Conservation (phyloP, 2,329 filamentous ascomycete species). For the Venturia effusa region DNA sequence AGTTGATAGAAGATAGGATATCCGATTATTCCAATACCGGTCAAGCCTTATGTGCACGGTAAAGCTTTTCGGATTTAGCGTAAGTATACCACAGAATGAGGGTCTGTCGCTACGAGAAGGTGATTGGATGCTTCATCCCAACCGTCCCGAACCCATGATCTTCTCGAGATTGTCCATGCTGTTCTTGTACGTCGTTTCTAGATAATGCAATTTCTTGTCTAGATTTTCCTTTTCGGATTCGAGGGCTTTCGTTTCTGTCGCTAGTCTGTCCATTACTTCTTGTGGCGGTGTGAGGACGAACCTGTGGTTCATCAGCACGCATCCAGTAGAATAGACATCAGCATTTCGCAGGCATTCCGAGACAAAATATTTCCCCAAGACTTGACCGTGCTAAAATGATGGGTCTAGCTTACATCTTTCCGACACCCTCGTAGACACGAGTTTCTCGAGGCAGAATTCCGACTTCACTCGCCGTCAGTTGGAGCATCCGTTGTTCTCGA, state of each 20-base stretch:
- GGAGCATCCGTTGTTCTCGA: conserved; percentile 77
- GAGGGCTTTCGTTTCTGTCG: conserved; percentile 61
- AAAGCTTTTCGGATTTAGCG: too few relatives aligned
- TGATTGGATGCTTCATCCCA: not conserved
- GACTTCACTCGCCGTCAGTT: conserved; percentile 77
- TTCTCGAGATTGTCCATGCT: conserved; percentile 84
- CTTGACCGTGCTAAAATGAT: not conserved
- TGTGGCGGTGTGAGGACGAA: conserved; percentile 71
- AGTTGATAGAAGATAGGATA: too few relatives aligned
- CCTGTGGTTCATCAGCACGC: conserved; percentile 40
- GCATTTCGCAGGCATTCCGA: not conserved
- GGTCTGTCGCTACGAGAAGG: not conserved
- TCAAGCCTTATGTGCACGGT: too few relatives aligned
- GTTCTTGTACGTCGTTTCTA: conserved; percentile 93
- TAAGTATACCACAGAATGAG: too few relatives aligned
- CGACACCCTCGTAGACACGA: conserved; percentile 85
- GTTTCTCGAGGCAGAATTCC: conserved; percentile 64
- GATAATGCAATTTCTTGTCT: conserved; percentile 80
- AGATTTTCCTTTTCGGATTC: conserved; percentile 70
- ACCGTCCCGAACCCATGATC: conserved; percentile 44
- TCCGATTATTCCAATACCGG: too few relatives aligned
- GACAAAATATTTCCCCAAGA: not conserved
- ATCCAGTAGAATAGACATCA: not conserved
- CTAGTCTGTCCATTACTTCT: conserved; percentile 65
- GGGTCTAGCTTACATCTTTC: conserved; percentile 67